Evolutionary conservation across 1,284 basidiomycete species (phyloP).

Genomic region (Sporisorium reilianum): DNA sequence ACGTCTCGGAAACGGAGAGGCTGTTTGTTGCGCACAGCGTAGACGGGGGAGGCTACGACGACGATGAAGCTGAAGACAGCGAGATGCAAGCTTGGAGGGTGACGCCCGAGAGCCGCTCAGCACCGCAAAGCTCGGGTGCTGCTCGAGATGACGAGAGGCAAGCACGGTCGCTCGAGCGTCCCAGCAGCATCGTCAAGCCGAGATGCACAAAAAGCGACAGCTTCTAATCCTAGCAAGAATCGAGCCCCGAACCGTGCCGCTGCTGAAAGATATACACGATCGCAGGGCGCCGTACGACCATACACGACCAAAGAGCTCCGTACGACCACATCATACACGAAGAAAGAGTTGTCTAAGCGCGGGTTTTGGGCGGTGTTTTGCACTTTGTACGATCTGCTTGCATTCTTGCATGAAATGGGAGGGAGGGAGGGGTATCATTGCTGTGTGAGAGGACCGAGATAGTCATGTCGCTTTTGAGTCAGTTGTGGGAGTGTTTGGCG

Average conservation of each 20-base stretch:
- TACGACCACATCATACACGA: too few species aligned
- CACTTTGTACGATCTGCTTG: background rate
- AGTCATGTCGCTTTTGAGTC: background rate
- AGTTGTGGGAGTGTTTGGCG: background rate
- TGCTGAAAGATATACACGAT: background rate
- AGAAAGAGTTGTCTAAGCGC: too few species aligned
- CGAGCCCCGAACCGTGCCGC: background rate
- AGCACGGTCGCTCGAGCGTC: background rate
- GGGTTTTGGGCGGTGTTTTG: background rate
- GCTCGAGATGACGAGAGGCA: background rate
- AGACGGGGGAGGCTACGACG: background rate
- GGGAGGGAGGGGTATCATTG: conserved; percentile 9
- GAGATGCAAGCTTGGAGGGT: background rate
- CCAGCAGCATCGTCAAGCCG: background rate
- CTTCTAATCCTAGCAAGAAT: background rate
- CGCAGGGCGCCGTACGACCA: background rate
- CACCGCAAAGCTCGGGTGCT: background rate
- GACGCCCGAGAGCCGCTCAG: background rate
- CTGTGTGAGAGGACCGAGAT: background rate
- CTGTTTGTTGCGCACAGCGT: conserved; percentile 4
- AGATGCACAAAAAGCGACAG: background rate
- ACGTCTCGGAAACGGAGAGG: background rate
- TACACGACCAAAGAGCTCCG: background rate
- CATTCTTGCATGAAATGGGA: background rate
- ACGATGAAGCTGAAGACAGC: background rate